These are phyloP conservation scores for Fagopyrum tataricum DNA, from an alignment of 148 eudicot species.

Conservation along the genomic window DNA sequence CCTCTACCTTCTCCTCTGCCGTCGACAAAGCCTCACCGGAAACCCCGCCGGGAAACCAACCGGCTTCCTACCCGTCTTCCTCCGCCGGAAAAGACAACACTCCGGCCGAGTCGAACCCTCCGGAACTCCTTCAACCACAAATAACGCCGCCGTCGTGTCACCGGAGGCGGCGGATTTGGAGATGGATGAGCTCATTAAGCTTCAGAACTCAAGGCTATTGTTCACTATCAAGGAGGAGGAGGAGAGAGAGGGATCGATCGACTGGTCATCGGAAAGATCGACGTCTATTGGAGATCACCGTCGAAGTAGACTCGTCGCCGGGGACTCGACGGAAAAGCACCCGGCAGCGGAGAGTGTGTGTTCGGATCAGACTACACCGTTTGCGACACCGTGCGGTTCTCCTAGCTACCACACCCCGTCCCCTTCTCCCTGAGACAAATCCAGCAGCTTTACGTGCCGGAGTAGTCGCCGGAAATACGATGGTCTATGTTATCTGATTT, in stretches of 20 bases:
- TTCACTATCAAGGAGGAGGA: constrained; percentile 9
- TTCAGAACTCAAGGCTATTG: neutral
- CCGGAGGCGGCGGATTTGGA: neutral
- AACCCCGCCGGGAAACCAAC: neutral
- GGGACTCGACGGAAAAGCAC: neutral
- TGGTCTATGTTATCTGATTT: neutral
- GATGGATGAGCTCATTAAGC: neutral
- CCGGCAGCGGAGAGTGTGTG: neutral
- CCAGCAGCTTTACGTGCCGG: no score
- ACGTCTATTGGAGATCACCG: neutral
- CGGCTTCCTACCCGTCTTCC: constrained; percentile 3
- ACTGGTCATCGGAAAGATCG: neutral
- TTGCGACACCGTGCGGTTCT: neutral
- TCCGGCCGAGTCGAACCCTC: constrained; percentile 7
- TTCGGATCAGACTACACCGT: neutral
- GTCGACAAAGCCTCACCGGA: neutral
- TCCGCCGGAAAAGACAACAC: neutral
- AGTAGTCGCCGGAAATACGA: neutral
- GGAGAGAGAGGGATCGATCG: neutral
- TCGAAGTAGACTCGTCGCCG: neutral
- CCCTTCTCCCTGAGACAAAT: neutral
- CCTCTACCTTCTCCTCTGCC: constrained; percentile 4
- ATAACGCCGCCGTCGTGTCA: neutral
- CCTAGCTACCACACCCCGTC: neutral
- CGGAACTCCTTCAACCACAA: neutral